Conservation (phyloP, 257 asterid species). For the Oldenlandia corymbosa region DNA sequence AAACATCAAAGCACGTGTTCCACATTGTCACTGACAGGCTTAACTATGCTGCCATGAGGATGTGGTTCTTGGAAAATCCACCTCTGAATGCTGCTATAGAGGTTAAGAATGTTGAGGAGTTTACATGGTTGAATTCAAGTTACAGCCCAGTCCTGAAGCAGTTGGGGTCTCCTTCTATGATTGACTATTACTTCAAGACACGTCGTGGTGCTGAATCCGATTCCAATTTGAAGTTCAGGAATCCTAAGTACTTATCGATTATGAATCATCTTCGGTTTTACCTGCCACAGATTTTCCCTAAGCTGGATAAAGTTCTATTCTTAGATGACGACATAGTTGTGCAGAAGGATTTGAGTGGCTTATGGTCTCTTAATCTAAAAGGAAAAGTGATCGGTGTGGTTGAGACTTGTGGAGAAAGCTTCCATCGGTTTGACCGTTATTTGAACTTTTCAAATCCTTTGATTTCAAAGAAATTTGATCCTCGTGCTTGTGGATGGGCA, state of each 20-base stretch:
- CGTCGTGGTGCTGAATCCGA: conserved; percentile 70
- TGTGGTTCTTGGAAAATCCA: conserved; percentile 93
- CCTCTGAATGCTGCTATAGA: conserved; percentile 64
- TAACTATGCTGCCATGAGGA: conserved; percentile 85
- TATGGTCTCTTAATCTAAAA: conserved; percentile 73
- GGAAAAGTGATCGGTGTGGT: conserved; percentile 94
- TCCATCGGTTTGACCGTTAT: conserved; percentile 90
- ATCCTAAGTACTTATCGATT: conserved; percentile 90
- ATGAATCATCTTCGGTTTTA: conserved; percentile 96
- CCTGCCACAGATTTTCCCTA: conserved; percentile 85
- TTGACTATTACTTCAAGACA: conserved; percentile 73
- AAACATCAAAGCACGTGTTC: conserved; percentile 70
- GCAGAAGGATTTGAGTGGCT: conserved; percentile 67
- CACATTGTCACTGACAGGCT: conserved; percentile 88
- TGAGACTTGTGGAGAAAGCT: conserved; percentile 93
- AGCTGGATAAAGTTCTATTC: conserved; percentile 74
- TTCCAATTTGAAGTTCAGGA: conserved; percentile 76
- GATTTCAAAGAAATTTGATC: conserved; percentile 54
- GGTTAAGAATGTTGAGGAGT: conserved; percentile 79
- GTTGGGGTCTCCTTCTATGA: conserved; percentile 68
- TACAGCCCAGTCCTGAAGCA: conserved; percentile 93
- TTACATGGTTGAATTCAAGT: conserved; percentile 89
- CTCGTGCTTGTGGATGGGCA: conserved; percentile 98
- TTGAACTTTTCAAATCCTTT: conserved; percentile 88
- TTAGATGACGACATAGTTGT: conserved; percentile 89